Evolutionary conservation across 768 basidiomycete species (phyloP).

Genomic region (Mycena belliarum): DNA sequence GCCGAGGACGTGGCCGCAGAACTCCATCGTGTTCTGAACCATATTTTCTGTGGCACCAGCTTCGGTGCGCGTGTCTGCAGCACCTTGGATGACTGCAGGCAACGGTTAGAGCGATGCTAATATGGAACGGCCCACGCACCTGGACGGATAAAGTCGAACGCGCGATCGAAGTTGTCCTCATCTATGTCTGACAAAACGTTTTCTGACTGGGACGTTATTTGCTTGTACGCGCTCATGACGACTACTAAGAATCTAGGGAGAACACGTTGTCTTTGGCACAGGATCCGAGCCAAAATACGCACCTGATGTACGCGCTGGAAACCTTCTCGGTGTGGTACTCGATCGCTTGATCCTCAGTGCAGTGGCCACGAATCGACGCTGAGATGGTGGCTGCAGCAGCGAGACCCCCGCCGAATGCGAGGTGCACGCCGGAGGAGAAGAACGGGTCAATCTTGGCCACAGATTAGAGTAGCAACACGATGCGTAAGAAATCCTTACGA

Average conservation of each 20-base stretch:
- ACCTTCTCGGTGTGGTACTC: constrained; percentile 34
- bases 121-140: background rate
- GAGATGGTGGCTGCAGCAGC: constrained; percentile 37
- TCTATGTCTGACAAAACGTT: constrained; percentile 44
- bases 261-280: background rate
- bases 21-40: constrained; percentile 3
- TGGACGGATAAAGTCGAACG: constrained; percentile 46
- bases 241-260: constrained; percentile 44
- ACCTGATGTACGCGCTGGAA: constrained; percentile 36
- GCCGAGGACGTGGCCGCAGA: background rate
- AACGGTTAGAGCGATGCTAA: background rate
- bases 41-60: background rate
- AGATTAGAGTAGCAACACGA: too few species aligned
- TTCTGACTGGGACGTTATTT: constrained; percentile 41
- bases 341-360: constrained; percentile 30
- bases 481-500: too few species aligned
- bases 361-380: constrained; percentile 33
- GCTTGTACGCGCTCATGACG: constrained; percentile 49
- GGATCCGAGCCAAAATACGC: background rate
- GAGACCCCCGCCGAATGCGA: constrained; percentile 15
- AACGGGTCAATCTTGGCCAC: constrained; percentile 51
- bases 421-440: constrained; percentile 37
- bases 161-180: constrained; percentile 49
- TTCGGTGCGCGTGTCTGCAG: background rate
- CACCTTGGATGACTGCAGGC: background rate